Evolutionary conservation across 306 rosid species (phyloP).

Genomic region (Carpinus fangiana): DNA sequence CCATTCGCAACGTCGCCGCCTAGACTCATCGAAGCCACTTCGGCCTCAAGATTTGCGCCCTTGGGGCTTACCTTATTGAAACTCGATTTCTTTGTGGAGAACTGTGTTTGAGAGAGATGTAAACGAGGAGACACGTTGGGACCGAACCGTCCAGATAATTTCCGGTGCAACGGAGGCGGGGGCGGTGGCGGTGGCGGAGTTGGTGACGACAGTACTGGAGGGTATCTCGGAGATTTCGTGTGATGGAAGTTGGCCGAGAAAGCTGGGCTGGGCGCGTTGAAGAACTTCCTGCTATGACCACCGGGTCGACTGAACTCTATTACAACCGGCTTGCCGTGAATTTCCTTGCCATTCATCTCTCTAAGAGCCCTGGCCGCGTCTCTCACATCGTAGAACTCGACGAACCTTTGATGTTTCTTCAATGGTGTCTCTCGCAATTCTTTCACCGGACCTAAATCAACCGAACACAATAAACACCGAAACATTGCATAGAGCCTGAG

Average conservation of each 20-base stretch:
- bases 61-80: conserved; percentile 16
- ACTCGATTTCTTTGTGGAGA: conserved; percentile 15
- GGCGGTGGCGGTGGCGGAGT: conserved; percentile 10
- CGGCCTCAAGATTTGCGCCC: conserved; percentile 22
- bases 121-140: conserved; percentile 22
- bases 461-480: not conserved
- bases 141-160: conserved; percentile 23
- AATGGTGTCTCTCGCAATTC: conserved; percentile 74
- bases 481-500: not conserved
- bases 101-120: conserved; percentile 27
- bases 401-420: conserved; percentile 75
- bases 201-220: conserved; percentile 21
- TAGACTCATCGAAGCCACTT: conserved; percentile 38
- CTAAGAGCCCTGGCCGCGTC: conserved; percentile 69
- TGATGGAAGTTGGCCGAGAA: conserved; percentile 8
- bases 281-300: conserved; percentile 47
- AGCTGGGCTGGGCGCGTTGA: conserved; percentile 15
- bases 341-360: conserved; percentile 70
- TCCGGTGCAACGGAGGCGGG: not conserved
- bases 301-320: conserved; percentile 81
- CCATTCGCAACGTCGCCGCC: conserved; percentile 15
- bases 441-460: conserved; percentile 62
- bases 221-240: conserved; percentile 15
- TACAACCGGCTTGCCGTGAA: conserved; percentile 52
- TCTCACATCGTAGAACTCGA: conserved; percentile 78